These are phyloP conservation scores for Macrolepiota fuliginosa DNA, from an alignment of 768 basidiomycete genomes.

Conservation along the genomic window DNA sequence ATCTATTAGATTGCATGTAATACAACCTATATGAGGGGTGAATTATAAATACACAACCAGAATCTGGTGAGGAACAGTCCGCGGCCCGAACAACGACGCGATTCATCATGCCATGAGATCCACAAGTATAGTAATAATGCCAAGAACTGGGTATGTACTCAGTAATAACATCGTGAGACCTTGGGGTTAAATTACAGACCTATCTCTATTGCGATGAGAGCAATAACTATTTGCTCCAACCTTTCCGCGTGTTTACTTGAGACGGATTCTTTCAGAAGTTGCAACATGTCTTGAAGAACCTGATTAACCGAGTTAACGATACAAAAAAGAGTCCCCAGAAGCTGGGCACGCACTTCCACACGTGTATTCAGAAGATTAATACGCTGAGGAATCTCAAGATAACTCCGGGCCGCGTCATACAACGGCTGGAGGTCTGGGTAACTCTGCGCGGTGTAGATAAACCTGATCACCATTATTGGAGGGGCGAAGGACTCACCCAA, in stretches of 20 bases:
- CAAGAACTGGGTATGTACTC: slow-evolving; percentile 54
- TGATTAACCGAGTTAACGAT: slow-evolving; percentile 25
- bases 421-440: slow-evolving; percentile 94
- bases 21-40: not conserved
- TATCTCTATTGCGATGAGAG: slow-evolving; percentile 86
- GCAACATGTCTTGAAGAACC: slow-evolving; percentile 97
- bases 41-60: not conserved
- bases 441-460: slow-evolving; percentile 45
- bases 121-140: slow-evolving; percentile 88
- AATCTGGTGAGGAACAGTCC: not conserved
- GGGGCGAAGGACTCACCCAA: slow-evolving; percentile 58
- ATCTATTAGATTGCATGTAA: not conserved
- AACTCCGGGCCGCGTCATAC: slow-evolving; percentile 90
- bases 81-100: not conserved
- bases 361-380: slow-evolving; percentile 92
- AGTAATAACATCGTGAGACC: slow-evolving; percentile 5
- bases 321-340: slow-evolving; percentile 2
- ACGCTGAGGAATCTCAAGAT: slow-evolving; percentile 92
- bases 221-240: slow-evolving; percentile 91
- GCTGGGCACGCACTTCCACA: slow-evolving; percentile 65
- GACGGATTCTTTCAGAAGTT: slow-evolving; percentile 92
- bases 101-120: slow-evolving; percentile 59
- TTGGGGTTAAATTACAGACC: slow-evolving; percentile 37
- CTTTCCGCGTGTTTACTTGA: slow-evolving; percentile 88
- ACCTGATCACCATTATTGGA: slow-evolving; percentile 1